Conservation (phyloP, 768 basidiomycete species). For the Boletus reticulatus region DNA sequence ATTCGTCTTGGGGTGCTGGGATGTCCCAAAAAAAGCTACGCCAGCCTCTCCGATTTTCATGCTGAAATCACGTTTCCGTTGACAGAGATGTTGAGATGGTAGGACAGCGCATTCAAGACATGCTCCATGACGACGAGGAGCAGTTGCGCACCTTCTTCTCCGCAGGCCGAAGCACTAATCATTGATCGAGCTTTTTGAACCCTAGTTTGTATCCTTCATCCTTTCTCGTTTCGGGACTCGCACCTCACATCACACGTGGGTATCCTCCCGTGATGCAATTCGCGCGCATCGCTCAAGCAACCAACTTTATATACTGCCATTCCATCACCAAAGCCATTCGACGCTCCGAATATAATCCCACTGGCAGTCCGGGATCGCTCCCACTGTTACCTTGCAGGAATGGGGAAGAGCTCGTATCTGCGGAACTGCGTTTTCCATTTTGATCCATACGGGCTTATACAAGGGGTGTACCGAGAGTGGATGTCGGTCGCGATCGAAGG, state of each 20-base stretch:
- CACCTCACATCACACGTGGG: neutral
- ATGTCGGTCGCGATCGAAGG: constrained; percentile 67
- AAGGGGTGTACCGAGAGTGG: constrained; percentile 90
- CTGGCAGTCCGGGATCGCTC: constrained; percentile 17
- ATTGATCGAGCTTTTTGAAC: constrained; percentile 79
- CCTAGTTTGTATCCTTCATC: too few species aligned
- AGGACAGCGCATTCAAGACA: too few species aligned
- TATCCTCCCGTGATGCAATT: constrained; percentile 83
- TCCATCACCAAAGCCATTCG: constrained; percentile 85
- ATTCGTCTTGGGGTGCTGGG: too few species aligned
- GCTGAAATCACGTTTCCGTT: constrained; percentile 78
- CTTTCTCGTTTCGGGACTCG: too few species aligned
- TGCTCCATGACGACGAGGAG: neutral
- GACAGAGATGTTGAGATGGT: constrained; percentile 82
- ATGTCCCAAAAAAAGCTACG: too few species aligned
- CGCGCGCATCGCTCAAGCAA: constrained; percentile 86
- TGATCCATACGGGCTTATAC: constrained; percentile 93
- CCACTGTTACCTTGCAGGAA: constrained; percentile 21
- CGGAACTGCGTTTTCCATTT: constrained; percentile 97
- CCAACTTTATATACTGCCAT: constrained; percentile 92
- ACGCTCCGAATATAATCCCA: constrained; percentile 52
- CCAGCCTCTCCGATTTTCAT: constrained; percentile 45
- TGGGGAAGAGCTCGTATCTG: constrained; percentile 40
- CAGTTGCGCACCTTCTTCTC: constrained; percentile 66
- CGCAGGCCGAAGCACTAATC: constrained; percentile 82